These are phyloP conservation scores for Copromyces sp. DNA, from an alignment of 495 filamentous ascomycete species.

Conservation along the genomic window DNA sequence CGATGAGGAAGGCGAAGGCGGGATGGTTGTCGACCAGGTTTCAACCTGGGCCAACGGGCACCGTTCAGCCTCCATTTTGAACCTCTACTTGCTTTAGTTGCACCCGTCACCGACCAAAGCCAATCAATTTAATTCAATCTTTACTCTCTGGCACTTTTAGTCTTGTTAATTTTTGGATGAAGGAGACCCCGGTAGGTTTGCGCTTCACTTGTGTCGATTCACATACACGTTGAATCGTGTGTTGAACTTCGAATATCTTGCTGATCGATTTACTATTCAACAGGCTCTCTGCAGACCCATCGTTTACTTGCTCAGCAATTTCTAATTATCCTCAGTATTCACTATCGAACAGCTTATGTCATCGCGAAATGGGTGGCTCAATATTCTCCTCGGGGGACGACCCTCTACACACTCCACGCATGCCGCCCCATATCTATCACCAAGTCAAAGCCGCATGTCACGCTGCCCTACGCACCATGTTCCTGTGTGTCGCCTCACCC, in stretches of 20 bases:
- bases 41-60: neutral
- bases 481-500: conserved; percentile 35
- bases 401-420: conserved; percentile 46
- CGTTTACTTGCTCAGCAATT: neutral
- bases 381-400: conserved; percentile 38
- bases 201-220: neutral
- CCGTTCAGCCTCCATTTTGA: neutral
- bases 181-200: neutral
- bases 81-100: neutral
- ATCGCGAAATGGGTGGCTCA: conserved; percentile 44
- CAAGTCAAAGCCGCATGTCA: conserved; percentile 29
- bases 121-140: neutral
- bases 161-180: neutral
- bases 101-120: neutral
- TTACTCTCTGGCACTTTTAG: neutral
- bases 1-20: neutral
- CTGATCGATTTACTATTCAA: neutral
- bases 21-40: neutral
- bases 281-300: neutral
- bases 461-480: conserved; percentile 34
- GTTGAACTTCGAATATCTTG: neutral
- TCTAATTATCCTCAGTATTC: neutral
- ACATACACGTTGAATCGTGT: neutral
- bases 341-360: neutral
- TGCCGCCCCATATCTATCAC: conserved; percentile 40